Conservation (phyloP, 805 yeast species). For the Saccharomycopsis olivae region DNA sequence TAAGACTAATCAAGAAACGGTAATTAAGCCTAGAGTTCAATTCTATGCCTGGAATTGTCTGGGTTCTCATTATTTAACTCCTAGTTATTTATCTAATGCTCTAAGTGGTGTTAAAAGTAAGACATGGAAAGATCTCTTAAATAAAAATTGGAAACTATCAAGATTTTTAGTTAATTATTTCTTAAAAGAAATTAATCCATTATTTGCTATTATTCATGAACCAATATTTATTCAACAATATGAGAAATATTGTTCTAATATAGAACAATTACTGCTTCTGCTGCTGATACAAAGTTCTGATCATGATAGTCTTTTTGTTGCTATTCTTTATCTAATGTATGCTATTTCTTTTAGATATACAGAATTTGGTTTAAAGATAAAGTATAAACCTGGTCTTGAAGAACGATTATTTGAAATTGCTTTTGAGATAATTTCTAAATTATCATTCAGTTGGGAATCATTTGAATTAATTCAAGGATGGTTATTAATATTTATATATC, state of each 20-base stretch:
- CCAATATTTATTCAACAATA: conserved; percentile 42
- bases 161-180: conserved; percentile 28
- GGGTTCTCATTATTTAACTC: conserved; percentile 39
- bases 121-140: conserved; percentile 3
- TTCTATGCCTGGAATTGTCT: conserved; percentile 57
- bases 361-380: conserved; percentile 23
- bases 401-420: conserved; percentile 33
- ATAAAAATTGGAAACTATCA: conserved; percentile 22
- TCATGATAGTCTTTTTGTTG: conserved; percentile 31
- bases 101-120: not conserved
- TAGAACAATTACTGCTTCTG: too few relatives aligned
- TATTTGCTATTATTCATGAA: conserved; percentile 43
- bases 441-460: conserved; percentile 42
- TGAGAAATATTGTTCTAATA: conserved; percentile 25
- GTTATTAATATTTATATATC: conserved; percentile 34
- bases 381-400: conserved; percentile 23
- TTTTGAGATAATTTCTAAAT: conserved; percentile 28
- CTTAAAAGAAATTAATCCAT: conserved; percentile 41
- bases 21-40: conserved; percentile 21
- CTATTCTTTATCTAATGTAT: conserved; percentile 38
- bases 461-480: conserved; percentile 41
- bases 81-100: not conserved
- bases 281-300: not conserved
- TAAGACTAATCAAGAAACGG: not conserved
- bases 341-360: conserved; percentile 42